Evolutionary conservation across 2,329 filamentous ascomycete species (phyloP).

Genomic region (Trichoderma harzianum): DNA sequence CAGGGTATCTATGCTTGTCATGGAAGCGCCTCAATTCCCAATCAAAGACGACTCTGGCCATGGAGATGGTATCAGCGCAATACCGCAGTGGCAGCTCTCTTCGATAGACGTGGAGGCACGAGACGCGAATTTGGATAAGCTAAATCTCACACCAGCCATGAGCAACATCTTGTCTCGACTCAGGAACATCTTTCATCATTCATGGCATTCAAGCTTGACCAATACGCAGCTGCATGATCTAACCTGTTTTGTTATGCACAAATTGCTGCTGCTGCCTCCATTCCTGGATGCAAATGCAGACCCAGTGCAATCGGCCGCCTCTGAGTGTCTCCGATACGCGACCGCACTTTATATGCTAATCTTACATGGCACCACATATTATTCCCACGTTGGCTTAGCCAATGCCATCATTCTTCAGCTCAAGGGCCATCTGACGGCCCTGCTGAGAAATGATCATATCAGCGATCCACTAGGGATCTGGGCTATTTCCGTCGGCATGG

Average conservation of each 20-base stretch:
- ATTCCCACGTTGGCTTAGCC: constrained; percentile 3
- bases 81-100: constrained; percentile 1
- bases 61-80: not conserved
- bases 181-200: not conserved
- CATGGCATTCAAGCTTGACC: not conserved
- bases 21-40: constrained; percentile 3
- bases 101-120: not conserved
- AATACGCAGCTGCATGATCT: constrained; percentile 4
- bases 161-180: not conserved
- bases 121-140: not conserved
- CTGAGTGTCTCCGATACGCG: constrained; percentile 6
- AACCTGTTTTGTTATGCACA: constrained; percentile 8
- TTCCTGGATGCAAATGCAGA: not conserved
- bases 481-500: constrained; percentile 5
- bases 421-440: not conserved
- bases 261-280: not conserved
- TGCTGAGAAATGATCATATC: not conserved
- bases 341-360: constrained; percentile 10
- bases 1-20: constrained; percentile 10
- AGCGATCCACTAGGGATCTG: not conserved
- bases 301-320: not conserved
- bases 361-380: constrained; percentile 8
- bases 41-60: not conserved
- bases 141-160: not conserved
- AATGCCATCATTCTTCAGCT: constrained; percentile 2